Base-by-base conservation (phyloP, 2,329 filamentous ascomycete genomes). In the Stenocarpella maydis region DNA sequence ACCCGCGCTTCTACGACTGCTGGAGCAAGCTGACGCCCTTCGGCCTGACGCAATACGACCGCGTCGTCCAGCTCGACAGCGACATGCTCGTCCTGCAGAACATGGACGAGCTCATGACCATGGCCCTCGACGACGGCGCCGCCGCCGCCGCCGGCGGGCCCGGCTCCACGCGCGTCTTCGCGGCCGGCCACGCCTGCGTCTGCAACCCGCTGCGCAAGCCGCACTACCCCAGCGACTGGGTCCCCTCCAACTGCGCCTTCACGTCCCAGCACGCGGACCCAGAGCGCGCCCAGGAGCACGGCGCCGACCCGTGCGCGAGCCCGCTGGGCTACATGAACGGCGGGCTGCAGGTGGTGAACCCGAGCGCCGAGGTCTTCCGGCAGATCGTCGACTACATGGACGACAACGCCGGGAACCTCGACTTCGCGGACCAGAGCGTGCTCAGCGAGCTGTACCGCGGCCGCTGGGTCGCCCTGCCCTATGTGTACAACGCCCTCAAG, bases 91-190 rank as follows among this genome's bases (percentile, higher is more conserved):
- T 93, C 9, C 80, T 91, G 73, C 85, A 85, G 75, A 97, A 97
- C 80, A 97, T 97, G 92, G 94, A 97, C 78, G 94, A 97, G 82
- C 83, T 97, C 74, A 97, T 97, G 93, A 89, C 93, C n/a, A 75
- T 97, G 61, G 82, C 88, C 71, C 87, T 97, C 54, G 76, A 77
- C 73, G 65, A 55, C 6, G 72, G 74, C 47, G 68, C 72, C 19
- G 61, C 21, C 49, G 71, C 67, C 45, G 71, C 69, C 10, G 28
- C 68, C 28, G 72, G 71, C 10, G 47, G 66, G 14, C 67, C 72
- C 14, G 82, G 81, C 21, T 88, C 91, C 26, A 77, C 85, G 53
- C 85, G 87, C 53, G 92, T 97, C 41, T 95, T 97, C 79, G 94
- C 93, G 1, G 93, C 93, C 5, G 89, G 90, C 72, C 93, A 95